Base-by-base conservation (phyloP, 805 yeast genomes). In the Ascoidea rubescens region DNA sequence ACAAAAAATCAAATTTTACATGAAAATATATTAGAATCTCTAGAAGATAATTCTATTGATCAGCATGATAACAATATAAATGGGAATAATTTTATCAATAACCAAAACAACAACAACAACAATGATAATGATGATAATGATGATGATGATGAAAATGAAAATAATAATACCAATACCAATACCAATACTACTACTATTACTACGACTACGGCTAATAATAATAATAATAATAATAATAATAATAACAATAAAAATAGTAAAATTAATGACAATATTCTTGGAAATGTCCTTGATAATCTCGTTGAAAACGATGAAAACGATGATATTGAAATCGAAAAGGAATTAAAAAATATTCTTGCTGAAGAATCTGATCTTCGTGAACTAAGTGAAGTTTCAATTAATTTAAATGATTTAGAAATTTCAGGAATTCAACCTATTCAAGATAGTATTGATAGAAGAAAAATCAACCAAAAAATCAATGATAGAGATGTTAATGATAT, bases 161-260 rank as follows among this genome's bases (percentile, higher is more conserved):
- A 51, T 16, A 1, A 32, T 31, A 56, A 55, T 44, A 52, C 48
- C 2, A 33, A 48, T 8, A 52, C 52, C 17, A 21, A 21, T 21
- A 21, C 28, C 28, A 21, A 21, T 21, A 21, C 28, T 3, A 21
- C 28, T 21, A 21, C 28, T 21, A 21, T 21, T 21, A 21, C 28
- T 21, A 3, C 28, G 2, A 21, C 3, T 21, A 21, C 28, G 2
- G 28, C 28, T 21, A 21, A 2, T 21, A 21, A 21, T n/a, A 50
- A 52, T 47, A 51, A 50, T 31, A 51, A 50, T 47, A 52, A 54
- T 44, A 32, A 53, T 47, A 52, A 55, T 30, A 48, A 37, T 10
- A 6, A 48, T 10, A 45, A 16, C 10, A 17, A 4, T 2, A 10
- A 8, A 17, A 45, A 16, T 2, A 17, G 17, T 2, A 10, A 8